phyloP scores from a whole-genome alignment of 306 rosid species.

The Macrotyloma uniflorum region DNA sequence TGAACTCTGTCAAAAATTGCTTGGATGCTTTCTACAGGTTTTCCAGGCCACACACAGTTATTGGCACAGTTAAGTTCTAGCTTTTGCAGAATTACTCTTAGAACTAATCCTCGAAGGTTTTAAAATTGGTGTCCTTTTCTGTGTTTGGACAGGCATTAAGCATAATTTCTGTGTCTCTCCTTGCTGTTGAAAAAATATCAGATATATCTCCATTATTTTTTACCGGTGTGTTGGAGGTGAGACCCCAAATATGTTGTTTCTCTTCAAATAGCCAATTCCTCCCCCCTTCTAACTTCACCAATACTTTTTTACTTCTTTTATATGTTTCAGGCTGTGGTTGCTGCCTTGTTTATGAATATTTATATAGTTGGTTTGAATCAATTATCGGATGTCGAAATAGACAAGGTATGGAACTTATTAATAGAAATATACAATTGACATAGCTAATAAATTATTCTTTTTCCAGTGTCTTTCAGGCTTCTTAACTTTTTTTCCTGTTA shows the following conservation, averaged over 20 bases:
- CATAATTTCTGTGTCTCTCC: conserved; percentile 92
- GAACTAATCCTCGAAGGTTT: conserved; percentile 15
- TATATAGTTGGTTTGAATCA: conserved; percentile 95
- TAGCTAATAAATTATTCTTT: neutral
- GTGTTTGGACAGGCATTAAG: conserved; percentile 74
- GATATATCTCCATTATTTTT: conserved; percentile 88
- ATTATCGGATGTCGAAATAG: conserved; percentile 87
- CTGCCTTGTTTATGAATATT: conserved; percentile 93
- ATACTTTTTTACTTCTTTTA: neutral
- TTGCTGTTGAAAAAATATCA: conserved; percentile 70
- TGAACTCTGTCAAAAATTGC: conserved; percentile 44
- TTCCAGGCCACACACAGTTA: conserved; percentile 95
- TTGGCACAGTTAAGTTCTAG: conserved; percentile 84
- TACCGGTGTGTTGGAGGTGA: conserved; percentile 82
- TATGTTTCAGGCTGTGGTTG: conserved; percentile 82
- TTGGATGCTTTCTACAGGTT: conserved; percentile 88
- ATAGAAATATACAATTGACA: conserved; percentile 9
- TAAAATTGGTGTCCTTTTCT: conserved; percentile 32
- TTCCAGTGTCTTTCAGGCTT: conserved; percentile 4
- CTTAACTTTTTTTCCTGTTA: neutral
- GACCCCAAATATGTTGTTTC: conserved; percentile 31
- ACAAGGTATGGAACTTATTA: conserved; percentile 66
- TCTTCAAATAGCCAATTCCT: conserved; percentile 8
- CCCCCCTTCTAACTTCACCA: neutral
- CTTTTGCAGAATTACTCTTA: conserved; percentile 10